Conservation (phyloP, 371 early-diverging fungal species). For the Rhizopus stolonifer region DNA sequence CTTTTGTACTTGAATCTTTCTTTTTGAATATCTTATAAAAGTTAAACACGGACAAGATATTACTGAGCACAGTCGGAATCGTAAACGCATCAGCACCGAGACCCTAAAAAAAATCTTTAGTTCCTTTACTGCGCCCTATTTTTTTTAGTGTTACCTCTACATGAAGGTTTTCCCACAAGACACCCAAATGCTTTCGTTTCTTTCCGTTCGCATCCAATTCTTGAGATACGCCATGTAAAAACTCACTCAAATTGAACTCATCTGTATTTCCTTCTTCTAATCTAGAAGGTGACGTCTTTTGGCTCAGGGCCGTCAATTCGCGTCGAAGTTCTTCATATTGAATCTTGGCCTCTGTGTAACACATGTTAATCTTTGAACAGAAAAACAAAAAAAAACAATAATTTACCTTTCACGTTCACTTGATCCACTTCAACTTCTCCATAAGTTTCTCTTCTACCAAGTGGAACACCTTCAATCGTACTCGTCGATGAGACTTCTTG, state of each 20-base stretch:
- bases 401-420: constrained; percentile 18
- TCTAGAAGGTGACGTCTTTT: constrained; percentile 8
- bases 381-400: no score
- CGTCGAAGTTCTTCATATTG: constrained; percentile 15
- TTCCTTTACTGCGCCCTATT: background rate
- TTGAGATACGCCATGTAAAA: constrained; percentile 26
- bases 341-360: constrained; percentile 11
- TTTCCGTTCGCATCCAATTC: constrained; percentile 31
- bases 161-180: constrained; percentile 42
- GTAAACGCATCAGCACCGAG: constrained; percentile 40
- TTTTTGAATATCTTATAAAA: constrained; percentile 26
- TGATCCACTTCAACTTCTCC: constrained; percentile 12
- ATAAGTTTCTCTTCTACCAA: background rate
- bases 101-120: constrained; percentile 19
- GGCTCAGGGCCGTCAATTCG: constrained; percentile 17
- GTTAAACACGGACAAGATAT: constrained; percentile 11
- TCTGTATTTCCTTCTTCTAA: constrained; percentile 21
- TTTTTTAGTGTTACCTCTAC: constrained; percentile 23
- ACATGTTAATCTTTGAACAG: background rate
- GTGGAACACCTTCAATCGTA: background rate
- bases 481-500: background rate
- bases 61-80: constrained; percentile 30
- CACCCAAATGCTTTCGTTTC: constrained; percentile 48
- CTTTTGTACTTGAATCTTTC: constrained; percentile 17
- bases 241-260: constrained; percentile 37